Percentiles rank a stretch among this genome's conserved stretches.
phyloP scores from a whole-genome alignment of 257 asterid genomes.

The Eucommia ulmoides region DNA sequence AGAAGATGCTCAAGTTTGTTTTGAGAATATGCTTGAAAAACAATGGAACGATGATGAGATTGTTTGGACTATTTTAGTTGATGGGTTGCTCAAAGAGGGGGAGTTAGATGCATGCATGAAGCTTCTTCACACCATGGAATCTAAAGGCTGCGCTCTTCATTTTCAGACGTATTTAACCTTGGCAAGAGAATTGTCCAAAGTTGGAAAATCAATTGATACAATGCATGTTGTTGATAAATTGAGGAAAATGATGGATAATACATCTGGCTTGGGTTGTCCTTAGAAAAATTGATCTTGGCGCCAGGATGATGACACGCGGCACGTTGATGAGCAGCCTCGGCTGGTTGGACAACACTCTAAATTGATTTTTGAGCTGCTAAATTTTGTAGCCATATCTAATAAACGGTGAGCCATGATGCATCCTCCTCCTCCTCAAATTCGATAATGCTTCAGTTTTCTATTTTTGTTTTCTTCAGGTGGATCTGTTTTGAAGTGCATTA shows the following conservation, averaged over 20 bases:
- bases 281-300: no score
- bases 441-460: no score
- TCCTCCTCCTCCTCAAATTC: not conserved
- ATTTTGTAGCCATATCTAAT: no score
- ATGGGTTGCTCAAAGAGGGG: constrained; percentile 66
- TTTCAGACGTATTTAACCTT: constrained; percentile 39
- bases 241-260: constrained; percentile 16
- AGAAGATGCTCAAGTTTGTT: constrained; percentile 57
- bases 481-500: not conserved
- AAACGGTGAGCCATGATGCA: constrained; percentile 2
- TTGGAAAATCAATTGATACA: constrained; percentile 19
- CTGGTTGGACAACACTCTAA: no score
- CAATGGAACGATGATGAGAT: constrained; percentile 70
- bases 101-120: constrained; percentile 44
- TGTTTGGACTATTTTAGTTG: constrained; percentile 83
- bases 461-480: constrained; percentile 5
- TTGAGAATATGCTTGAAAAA: constrained; percentile 50
- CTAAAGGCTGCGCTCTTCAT: constrained; percentile 41
- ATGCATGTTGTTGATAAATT: constrained; percentile 17
- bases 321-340: not conserved
- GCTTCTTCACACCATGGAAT: constrained; percentile 52
- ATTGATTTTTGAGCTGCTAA: no score
- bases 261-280: constrained; percentile 17
- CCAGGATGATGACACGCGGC: not conserved
- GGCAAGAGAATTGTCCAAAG: constrained; percentile 46